Conservation (phyloP, 805 yeast species). For the Sugiyamaella smithiae region DNA sequence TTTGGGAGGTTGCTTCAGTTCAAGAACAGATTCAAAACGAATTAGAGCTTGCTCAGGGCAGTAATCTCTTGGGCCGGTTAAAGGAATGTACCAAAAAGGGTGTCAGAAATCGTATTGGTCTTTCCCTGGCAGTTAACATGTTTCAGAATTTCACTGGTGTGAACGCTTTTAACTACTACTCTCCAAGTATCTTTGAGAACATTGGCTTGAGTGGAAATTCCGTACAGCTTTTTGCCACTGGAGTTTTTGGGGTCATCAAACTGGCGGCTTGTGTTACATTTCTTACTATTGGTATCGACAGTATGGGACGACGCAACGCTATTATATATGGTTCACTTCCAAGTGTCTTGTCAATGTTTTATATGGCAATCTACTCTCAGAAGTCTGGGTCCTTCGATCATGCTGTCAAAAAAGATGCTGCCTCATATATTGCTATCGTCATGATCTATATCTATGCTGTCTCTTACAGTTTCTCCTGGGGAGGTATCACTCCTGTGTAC, state of each 20-base stretch:
- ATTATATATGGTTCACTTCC: constrained; percentile 39
- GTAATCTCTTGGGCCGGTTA: constrained; percentile 6
- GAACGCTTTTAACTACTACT: constrained; percentile 42
- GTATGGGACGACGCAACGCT: constrained; percentile 45
- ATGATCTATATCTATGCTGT: constrained; percentile 13
- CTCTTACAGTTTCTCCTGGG: constrained; percentile 13
- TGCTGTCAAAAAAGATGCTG: constrained; percentile 18
- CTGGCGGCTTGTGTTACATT: constrained; percentile 35
- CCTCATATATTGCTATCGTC: constrained; percentile 13
- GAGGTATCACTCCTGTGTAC: constrained; percentile 13
- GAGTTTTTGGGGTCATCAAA: constrained; percentile 51
- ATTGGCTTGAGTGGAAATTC: constrained; percentile 47
- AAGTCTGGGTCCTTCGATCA: constrained; percentile 38
- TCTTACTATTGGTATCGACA: constrained; percentile 46
- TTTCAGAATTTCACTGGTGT: constrained; percentile 18
- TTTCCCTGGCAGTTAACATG: constrained; percentile 15
- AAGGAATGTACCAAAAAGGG: constrained; percentile 18
- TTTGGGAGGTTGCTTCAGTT: constrained; percentile 15
- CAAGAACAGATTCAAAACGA: constrained; percentile 16
- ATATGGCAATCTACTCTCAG: constrained; percentile 48
- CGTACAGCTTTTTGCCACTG: constrained; percentile 49
- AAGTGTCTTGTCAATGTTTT: constrained; percentile 47
- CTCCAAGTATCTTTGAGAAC: constrained; percentile 49
- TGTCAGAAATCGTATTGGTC: constrained; percentile 15
- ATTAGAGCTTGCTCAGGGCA: constrained; percentile 14